These are phyloP conservation scores for Nepenthes alata DNA, from an alignment of 179 eudicot species.

Conservation along the genomic window DNA sequence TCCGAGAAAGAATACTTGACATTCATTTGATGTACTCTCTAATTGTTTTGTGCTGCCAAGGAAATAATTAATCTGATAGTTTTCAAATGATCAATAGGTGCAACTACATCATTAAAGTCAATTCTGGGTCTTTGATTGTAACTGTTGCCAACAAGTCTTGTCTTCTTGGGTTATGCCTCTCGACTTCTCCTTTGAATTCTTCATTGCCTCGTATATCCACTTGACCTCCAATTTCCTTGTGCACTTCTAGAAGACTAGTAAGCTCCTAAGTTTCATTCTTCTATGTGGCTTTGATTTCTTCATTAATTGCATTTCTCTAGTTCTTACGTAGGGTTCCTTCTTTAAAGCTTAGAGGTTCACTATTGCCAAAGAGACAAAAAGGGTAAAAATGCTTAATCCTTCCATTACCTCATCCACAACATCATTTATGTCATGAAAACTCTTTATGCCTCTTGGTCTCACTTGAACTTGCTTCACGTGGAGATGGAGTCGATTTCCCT, in stretches of 20 bases:
- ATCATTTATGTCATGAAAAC: neutral
- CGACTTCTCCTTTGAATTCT: neutral
- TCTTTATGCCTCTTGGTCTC: neutral
- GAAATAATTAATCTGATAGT: neutral
- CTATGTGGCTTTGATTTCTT: neutral
- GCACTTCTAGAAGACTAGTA: neutral
- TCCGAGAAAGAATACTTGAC: neutral
- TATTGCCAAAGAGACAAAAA: neutral
- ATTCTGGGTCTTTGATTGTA: neutral
- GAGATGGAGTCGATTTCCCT: no score
- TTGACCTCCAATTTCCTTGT: neutral
- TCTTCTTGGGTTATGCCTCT: neutral
- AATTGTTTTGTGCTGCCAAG: neutral
- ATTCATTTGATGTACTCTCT: conserved; percentile 7
- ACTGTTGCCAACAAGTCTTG: neutral
- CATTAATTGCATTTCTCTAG: neutral
- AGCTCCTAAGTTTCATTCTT: conserved; percentile 1
- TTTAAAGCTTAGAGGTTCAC: neutral
- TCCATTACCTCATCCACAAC: neutral
- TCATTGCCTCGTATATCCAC: neutral
- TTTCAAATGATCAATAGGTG: neutral
- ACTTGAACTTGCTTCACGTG: no score
- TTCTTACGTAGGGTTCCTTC: neutral
- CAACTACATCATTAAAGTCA: neutral
- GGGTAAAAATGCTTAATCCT: neutral